Percentiles rank a stretch among this genome's conserved stretches.
These are phyloP conservation scores for Aspergillus pseudonomiae DNA, from an alignment of 2,329 filamentous ascomycete genomes.

Conservation along the genomic window DNA sequence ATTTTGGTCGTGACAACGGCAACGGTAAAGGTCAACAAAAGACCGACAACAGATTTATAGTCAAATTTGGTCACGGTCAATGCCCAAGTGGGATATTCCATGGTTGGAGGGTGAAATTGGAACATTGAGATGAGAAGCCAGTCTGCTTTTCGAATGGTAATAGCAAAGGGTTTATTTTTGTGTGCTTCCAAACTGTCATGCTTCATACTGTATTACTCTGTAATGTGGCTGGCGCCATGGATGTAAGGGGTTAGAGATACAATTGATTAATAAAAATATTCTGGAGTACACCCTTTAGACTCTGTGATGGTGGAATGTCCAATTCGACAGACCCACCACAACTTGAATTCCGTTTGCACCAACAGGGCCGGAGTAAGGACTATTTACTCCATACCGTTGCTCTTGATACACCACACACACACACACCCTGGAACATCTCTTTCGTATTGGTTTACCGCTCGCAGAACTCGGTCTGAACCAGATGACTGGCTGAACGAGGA, in stretches of 20 bases:
- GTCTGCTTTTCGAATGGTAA: background rate
- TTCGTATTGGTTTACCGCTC: too few species aligned
- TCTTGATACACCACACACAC: too few species aligned
- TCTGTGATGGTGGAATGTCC: too few species aligned
- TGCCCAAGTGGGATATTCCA: background rate
- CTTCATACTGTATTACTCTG: background rate
- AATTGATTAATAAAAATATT: too few species aligned
- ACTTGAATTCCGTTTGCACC: background rate
- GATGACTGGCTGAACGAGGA: background rate
- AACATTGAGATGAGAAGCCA: background rate
- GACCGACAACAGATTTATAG: background rate
- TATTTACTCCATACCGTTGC: too few species aligned
- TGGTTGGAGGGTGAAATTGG: background rate
- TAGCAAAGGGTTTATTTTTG: background rate
- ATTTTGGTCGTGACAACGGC: background rate
- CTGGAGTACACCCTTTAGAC: too few species aligned
- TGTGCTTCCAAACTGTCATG: background rate
- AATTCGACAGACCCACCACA: background rate
- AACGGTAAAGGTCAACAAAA: background rate
- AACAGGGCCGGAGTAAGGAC: background rate
- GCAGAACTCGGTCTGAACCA: too few species aligned
- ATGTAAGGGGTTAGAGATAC: too few species aligned
- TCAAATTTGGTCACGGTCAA: background rate
- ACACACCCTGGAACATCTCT: too few species aligned
- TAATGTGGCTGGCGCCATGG: background rate